Evolutionary conservation across 495 filamentous ascomycete species (phyloP).

Genomic region (Lepidopterella palustris): DNA sequence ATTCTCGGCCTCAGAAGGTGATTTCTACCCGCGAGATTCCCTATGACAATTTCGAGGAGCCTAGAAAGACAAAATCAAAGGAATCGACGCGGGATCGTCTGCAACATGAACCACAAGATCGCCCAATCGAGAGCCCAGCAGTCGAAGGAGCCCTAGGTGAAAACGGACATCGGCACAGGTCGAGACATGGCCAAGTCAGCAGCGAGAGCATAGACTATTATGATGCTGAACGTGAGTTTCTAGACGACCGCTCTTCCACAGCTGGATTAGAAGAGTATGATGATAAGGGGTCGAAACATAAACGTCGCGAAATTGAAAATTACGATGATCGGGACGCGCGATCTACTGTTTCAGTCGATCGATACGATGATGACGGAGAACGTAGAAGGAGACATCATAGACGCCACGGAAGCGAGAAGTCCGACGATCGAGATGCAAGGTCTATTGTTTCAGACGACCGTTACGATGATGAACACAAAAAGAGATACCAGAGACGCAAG

Average conservation of each 20-base stretch:
- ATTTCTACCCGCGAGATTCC: neutral
- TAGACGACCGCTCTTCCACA: neutral
- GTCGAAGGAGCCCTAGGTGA: neutral
- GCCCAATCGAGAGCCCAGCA: neutral
- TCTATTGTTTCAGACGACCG: slow-evolving; percentile 24
- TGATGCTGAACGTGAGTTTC: slow-evolving; percentile 8
- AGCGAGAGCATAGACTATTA: slow-evolving; percentile 8
- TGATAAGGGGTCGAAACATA: neutral
- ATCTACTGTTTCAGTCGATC: slow-evolving; percentile 13
- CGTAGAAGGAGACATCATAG: slow-evolving; percentile 20
- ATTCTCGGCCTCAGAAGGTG: neutral
- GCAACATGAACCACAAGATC: neutral
- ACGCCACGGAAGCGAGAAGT: slow-evolving; percentile 15
- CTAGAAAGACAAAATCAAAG: neutral
- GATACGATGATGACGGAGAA: slow-evolving; percentile 19
- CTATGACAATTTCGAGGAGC: neutral
- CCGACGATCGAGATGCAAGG: slow-evolving; percentile 21
- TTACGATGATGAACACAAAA: slow-evolving; percentile 20
- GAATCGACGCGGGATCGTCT: neutral
- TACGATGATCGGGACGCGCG: neutral
- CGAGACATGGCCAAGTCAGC: neutral
- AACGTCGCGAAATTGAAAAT: slow-evolving; percentile 10
- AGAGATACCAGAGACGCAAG: slow-evolving; percentile 16
- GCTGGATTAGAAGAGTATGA: slow-evolving; percentile 5
- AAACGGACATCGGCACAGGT: slow-evolving; percentile 11